Base-by-base conservation (phyloP, 805 yeast genomes). In the Candida tammaniensis region DNA sequence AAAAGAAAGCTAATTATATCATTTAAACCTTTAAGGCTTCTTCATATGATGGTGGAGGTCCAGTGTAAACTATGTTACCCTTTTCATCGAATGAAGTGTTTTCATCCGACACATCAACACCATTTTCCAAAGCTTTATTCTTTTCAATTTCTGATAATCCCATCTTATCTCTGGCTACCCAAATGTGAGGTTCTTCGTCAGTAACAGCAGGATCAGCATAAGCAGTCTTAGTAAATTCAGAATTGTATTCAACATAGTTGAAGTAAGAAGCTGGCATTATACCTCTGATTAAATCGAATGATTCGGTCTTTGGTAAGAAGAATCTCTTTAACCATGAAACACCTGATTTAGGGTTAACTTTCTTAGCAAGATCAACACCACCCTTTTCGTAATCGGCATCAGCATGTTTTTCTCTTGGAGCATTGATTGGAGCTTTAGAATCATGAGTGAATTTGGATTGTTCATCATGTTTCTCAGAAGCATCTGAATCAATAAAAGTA, bases 1-100 rank as follows among this genome's bases (percentile, higher is more conserved):
- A 20, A 20, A 20, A 20, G 10, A 7, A 7, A 20, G 7, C 22
- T 20, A 20, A 10, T 20, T n/a, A n/a, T n/a, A n/a, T n/a, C n/a
- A n/a, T 17, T 33, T 53, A 68, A 22, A 59, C 52, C 40, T 57
- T 66, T 39, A 71, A 51, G 23, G 69, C 66, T 46, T 67, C 73
- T 48, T 76, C 81, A 53, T 76, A 83, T 31, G 75, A 74, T 4
- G 93, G 93, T 32, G 93, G 93, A 34, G 78, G 75, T 24, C 82
- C 86, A 17, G 73, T 64, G 47, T 68, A 79, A 5, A 53, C 55
- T 14, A 73, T 57, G 33, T 64, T 64, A 27, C 78, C 80, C 62
- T 79, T 76, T 28, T 77, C 86, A 45, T 77, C 70, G 42, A 67
- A 72, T 4, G 59, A 54, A 5, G 93, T 80, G 46, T 74, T 68